Conservation (phyloP, 2,329 filamentous ascomycete species). For the Diplodia seriata region DNA sequence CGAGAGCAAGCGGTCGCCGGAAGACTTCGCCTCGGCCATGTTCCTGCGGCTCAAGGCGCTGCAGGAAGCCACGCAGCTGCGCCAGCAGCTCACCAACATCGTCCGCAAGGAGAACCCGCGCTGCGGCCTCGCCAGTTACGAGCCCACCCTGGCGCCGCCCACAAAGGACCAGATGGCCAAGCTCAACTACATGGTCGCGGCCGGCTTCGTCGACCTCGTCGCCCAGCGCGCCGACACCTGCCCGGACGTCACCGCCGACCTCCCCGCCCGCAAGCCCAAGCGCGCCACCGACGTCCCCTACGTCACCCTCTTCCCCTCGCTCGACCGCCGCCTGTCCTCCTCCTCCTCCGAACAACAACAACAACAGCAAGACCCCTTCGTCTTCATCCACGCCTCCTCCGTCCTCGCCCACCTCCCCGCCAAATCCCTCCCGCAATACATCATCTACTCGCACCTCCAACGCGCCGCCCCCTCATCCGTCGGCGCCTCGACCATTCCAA, state of each 20-base stretch:
- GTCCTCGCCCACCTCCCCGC: slow-evolving; percentile 71
- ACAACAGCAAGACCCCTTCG: slow-evolving; percentile 60
- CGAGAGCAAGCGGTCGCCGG: slow-evolving; percentile 59
- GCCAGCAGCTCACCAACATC: slow-evolving; percentile 81
- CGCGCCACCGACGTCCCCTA: slow-evolving; percentile 95
- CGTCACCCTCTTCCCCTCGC: slow-evolving; percentile 77
- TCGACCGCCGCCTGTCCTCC: too few relatives aligned
- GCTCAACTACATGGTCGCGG: slow-evolving; percentile 88
- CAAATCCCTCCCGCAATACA: slow-evolving; percentile 81
- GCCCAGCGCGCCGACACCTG: slow-evolving; percentile 90
- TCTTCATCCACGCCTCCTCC: slow-evolving; percentile 88
- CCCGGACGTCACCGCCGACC: slow-evolving; percentile 52
- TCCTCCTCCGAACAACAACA: too few relatives aligned
- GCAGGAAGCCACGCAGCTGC: slow-evolving; percentile 82
- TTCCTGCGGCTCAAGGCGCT: slow-evolving; percentile 89
- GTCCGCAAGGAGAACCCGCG: slow-evolving; percentile 74
- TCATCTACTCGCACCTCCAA: slow-evolving; percentile 88
- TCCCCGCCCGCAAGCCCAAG: slow-evolving; percentile 72
- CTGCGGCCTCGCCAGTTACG: slow-evolving; percentile 49
- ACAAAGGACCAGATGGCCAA: slow-evolving; percentile 72
- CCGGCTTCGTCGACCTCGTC: slow-evolving; percentile 92
- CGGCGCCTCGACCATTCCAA: slow-evolving; percentile 52
- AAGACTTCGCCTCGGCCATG: slow-evolving; percentile 79
- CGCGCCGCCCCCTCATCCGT: slow-evolving; percentile 61
- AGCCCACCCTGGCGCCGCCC: slow-evolving; percentile 63